phyloP scores from a whole-genome alignment of 441 rosid genomes.

The Theobroma grandiflorum region DNA sequence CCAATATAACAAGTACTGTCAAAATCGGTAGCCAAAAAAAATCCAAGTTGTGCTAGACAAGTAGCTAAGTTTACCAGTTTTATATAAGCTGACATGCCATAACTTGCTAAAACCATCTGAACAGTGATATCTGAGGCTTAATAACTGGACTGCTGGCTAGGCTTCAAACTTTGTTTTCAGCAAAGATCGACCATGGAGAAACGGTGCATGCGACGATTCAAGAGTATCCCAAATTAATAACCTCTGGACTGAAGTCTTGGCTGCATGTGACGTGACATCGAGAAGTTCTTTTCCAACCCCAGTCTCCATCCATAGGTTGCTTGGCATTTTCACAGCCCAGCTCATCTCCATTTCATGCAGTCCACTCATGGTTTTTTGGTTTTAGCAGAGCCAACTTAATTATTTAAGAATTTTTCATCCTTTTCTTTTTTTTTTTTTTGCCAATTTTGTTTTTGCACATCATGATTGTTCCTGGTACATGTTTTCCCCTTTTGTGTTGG shows the following conservation, averaged over 20 bases:
- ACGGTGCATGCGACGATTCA: neutral
- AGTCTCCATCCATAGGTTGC: conserved; percentile 6
- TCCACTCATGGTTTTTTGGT: conserved; percentile 4
- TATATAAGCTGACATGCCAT: neutral
- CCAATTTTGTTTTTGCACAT: neutral
- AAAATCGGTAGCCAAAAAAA: neutral
- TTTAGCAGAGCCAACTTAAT: neutral
- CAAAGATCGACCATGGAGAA: neutral
- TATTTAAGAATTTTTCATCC: neutral
- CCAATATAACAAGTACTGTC: neutral
- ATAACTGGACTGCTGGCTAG: neutral
- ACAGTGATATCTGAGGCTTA: neutral
- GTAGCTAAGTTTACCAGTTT: neutral
- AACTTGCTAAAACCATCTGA: neutral
- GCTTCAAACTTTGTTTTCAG: neutral
- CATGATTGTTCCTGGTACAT: neutral
- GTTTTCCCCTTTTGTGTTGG: neutral
- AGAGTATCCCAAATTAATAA: neutral
- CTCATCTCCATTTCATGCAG: neutral
- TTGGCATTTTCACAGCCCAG: neutral
- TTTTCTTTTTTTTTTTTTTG: neutral
- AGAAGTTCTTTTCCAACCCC: neutral
- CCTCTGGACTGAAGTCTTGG: neutral
- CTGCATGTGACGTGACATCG: neutral
- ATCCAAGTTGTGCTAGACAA: neutral